A percentile compares a stretch with the other conserved stretches of the same genome.
Conservation (phyloP, 176 grass and related monocot species). For the Chloris gayana region DNA sequence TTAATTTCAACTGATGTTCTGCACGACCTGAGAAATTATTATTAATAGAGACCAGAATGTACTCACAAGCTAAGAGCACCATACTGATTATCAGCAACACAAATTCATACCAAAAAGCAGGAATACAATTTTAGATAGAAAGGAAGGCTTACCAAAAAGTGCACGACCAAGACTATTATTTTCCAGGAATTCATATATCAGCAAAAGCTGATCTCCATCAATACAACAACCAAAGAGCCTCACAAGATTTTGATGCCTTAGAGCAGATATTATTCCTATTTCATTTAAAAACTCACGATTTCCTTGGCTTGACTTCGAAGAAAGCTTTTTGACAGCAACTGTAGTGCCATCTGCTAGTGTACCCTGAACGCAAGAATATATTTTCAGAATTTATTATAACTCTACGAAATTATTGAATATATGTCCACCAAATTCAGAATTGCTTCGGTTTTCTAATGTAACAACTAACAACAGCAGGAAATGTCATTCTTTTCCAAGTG, state of each 20-base stretch:
- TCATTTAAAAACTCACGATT: conserved; percentile 93
- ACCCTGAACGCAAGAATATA: conserved; percentile 53
- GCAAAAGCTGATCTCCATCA: conserved; percentile 75
- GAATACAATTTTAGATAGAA: conserved; percentile 4
- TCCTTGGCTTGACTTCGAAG: conserved; percentile 81
- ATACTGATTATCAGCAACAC: not conserved
- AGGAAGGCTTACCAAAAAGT: conserved; percentile 65
- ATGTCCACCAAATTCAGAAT: not conserved
- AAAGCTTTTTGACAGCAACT: conserved; percentile 87
- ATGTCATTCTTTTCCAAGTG: not conserved
- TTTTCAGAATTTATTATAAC: conserved; percentile 11
- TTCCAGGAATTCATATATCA: conserved; percentile 92
- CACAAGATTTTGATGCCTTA: conserved; percentile 91
- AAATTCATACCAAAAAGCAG: conserved; percentile 1
- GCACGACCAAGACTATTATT: conserved; percentile 90
- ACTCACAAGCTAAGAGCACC: conserved; percentile 1
- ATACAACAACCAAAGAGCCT: conserved; percentile 90
- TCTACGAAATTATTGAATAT: not conserved
- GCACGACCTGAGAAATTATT: conserved; percentile 44
- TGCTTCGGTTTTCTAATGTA: not conserved
- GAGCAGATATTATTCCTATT: conserved; percentile 91
- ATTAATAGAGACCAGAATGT: conserved; percentile 15
- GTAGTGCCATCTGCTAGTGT: conserved; percentile 64
- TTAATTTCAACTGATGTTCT: conserved; percentile 60
- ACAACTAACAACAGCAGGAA: not conserved